Evolutionary conservation across 164 flowering plant genomes (phyloP), one percentile per base, ranked within the genome.

Genomic region (Vitis rupestris): DNA sequence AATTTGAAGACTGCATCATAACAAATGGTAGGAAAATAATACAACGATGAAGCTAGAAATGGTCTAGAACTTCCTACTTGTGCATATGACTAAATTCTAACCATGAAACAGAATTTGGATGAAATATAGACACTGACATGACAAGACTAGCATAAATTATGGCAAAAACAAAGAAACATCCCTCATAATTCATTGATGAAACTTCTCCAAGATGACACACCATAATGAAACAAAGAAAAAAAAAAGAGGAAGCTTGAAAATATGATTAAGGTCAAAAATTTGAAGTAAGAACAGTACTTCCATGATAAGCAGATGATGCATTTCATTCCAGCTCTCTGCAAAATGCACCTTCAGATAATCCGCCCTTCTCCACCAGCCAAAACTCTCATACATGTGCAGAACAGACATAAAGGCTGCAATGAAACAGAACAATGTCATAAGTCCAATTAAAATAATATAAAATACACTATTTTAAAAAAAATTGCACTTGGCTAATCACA

Each of bases 251-350:
- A 37, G 44, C 44, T 37, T 37, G 4, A 37, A 37, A 37, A 37
- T 37, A 37, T 23, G 27, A 23, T 23, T 23, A 23, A 23, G 27
- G 27, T 23, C 1, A 23, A 23, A 23, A 23, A 1, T 23, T 23
- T 23, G 27, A 23, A 23, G 27, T 23, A 23, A 23, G 27, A 23
- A 23, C 53, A 64, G 62, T 81, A 95, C 97, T 85, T 95, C 99
- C 99, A 95, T 95, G 70, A 95, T 95, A 69, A 95, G 97, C 76
- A 95, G 81, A 82, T 95, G 99, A 66, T 95, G 98, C 99, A 95
- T 93, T 83, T 95, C 99, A 77, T 93, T 93, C 97, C 98, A 93
- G 85, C 97, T 95, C 84, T 95, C 99, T 66, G 98, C 99, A 87
- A 95, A 95, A 79, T 95, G 98, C 65, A 95, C 98, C 85, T 93